Evolutionary conservation across 192 early-diverging fungal genomes (phyloP), one percentile per base, ranked within the genome.

Genomic region (Entomortierella lignicola): DNA sequence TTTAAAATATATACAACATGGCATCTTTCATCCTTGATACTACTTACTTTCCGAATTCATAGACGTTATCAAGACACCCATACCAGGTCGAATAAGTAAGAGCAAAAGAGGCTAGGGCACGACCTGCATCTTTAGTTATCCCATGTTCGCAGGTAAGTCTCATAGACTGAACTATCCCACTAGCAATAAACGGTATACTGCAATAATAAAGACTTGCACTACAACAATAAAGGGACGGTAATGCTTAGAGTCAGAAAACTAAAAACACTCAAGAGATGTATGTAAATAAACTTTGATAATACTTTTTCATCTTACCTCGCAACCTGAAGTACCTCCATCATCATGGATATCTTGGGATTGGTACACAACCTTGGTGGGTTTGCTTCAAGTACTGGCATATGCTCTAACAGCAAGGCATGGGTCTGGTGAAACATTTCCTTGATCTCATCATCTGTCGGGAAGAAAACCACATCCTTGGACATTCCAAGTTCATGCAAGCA

Each of bases 151-250:
- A 79, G 2, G 42, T 69, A 6, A 79, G 27, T 21, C 51, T 66
- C 62, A 70, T 66, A 4, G 75, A 64, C 17, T 79, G 60, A 8
- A 63, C 63, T 18, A 79, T 55, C 5, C 39, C 53, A 18, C 55
- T 59, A 0, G 75, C 61, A 61, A 79, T 79, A 18, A 79, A 79
- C 1, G 67, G 67, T 0, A 79, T 52, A 15, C 68, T 79, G 52
- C 75, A 70, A 47, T 79, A 79, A 23, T 79, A 79, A 15, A 79
- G 50, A 42, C 75, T 79, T 18, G 75, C 60, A 42, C 75, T 79
- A 60, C 31, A 27, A 0, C 13, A 4, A 15, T 43, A 57, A 42
- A 51, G 26, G 8, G 26, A 10, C 5, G 10, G 4, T 37, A 4
- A 37, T 37, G n/a, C n/a, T n/a, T n/a, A n/a, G n/a, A n/a, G n/a